Evolutionary conservation across 305 asterid species (phyloP).

Genomic region (Stenogyne calaminthoides): DNA sequence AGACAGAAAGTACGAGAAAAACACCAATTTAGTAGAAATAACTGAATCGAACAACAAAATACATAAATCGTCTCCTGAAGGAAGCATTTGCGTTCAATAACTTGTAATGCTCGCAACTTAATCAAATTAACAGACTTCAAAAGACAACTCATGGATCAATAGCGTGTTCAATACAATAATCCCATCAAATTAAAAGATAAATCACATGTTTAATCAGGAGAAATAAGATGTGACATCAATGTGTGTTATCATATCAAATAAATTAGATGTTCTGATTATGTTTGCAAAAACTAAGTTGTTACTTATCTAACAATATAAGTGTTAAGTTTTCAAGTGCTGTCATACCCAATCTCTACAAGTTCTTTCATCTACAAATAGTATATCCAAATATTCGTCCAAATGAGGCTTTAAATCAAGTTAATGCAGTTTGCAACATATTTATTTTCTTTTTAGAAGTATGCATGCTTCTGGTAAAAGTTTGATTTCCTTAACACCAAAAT

Average conservation of each 20-base stretch:
- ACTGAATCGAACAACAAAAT: not conserved
- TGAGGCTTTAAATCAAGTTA: not conserved
- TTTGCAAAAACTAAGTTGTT: not conserved
- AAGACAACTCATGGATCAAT: not conserved
- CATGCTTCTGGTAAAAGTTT: not conserved
- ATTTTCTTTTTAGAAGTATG: not conserved
- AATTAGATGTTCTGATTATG: not conserved
- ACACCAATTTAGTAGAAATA: not conserved
- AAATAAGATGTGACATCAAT: not conserved
- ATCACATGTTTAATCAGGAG: not conserved
- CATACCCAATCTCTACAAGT: not conserved
- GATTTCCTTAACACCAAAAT: not conserved
- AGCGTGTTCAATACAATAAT: not conserved
- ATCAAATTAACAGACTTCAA: not conserved
- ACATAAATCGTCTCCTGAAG: not conserved
- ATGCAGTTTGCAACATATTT: not conserved
- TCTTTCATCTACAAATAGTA: not conserved
- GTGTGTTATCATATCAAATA: not conserved
- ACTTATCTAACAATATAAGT: not conserved
- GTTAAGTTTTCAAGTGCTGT: not conserved
- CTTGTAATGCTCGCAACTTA: too few relatives aligned
- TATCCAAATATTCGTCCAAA: not conserved
- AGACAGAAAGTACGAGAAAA: not conserved
- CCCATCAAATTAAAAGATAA: not conserved
- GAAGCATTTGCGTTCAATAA: not conserved